A percentile compares a stretch with the other conserved stretches of the same genome.
Evolutionary conservation across 805 yeast species (phyloP).

Genomic region (Cyberlindnera maritima): DNA sequence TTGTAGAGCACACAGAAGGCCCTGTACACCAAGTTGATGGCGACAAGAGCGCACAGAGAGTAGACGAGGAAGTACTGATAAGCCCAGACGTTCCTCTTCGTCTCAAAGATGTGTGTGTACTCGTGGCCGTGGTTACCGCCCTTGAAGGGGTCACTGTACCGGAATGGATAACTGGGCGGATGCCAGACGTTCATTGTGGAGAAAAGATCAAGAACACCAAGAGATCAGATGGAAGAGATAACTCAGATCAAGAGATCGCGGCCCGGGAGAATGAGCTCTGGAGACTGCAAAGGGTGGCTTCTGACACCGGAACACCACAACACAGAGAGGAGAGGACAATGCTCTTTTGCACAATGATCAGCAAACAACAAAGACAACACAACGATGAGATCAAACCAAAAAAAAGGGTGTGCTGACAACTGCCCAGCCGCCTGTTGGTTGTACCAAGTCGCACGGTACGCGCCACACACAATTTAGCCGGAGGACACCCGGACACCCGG

Average conservation of each 20-base stretch:
- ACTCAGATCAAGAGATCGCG: too few species aligned
- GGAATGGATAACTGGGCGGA: constrained; percentile 18
- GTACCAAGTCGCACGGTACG: not conserved
- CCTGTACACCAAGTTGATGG: not conserved
- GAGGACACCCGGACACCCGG: not conserved
- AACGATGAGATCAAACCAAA: too few species aligned
- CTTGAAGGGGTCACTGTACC: constrained; percentile 22
- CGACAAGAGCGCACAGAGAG: constrained; percentile 1
- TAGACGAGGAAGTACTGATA: constrained; percentile 22
- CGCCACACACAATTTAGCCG: not conserved
- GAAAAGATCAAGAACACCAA: not conserved
- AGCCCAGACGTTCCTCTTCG: constrained; percentile 20
- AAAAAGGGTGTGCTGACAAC: too few species aligned
- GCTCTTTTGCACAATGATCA: too few species aligned
- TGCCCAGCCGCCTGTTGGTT: too few species aligned
- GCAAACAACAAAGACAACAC: too few species aligned
- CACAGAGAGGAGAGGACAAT: too few species aligned
- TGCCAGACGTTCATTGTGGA: constrained; percentile 11
- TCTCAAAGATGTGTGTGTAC: constrained; percentile 23
- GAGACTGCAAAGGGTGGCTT: too few species aligned
- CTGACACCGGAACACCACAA: too few species aligned
- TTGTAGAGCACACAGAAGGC: not conserved
- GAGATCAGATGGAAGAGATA: not conserved
- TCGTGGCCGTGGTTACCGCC: constrained; percentile 19
- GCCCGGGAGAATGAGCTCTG: too few species aligned